A percentile compares a stretch with the other conserved stretches of the same genome.
phyloP scores from a whole-genome alignment of 805 yeast species.

The Candida bentonensis region DNA sequence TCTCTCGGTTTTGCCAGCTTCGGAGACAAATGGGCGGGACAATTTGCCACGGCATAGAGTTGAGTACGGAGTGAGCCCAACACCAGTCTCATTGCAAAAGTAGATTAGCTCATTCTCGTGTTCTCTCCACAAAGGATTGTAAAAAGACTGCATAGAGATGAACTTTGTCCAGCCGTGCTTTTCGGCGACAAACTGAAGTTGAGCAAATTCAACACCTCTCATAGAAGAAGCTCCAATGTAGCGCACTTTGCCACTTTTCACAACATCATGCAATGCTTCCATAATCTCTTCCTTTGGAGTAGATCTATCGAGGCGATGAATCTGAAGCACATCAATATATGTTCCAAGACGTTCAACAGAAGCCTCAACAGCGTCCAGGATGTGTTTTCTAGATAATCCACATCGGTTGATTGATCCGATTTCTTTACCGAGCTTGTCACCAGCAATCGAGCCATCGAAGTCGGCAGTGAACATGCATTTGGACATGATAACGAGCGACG shows the following conservation, averaged over 20 bases:
- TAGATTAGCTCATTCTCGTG: conserved; percentile 53
- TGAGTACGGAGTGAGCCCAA: conserved; percentile 49
- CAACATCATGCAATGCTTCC: conserved; percentile 41
- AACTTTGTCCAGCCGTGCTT: conserved; percentile 43
- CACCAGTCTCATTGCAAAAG: conserved; percentile 36
- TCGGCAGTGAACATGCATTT: conserved; percentile 28
- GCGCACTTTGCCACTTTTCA: conserved; percentile 31
- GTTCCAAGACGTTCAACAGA: conserved; percentile 33
- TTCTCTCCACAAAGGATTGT: conserved; percentile 45
- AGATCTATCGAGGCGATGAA: conserved; percentile 37
- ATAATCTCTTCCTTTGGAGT: conserved; percentile 40
- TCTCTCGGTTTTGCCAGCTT: not conserved
- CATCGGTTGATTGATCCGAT: conserved; percentile 19
- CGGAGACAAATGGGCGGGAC: conserved; percentile 31
- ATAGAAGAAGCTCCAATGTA: conserved; percentile 54
- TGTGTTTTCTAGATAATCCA: conserved; percentile 34
- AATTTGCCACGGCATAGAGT: conserved; percentile 43
- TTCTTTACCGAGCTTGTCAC: conserved; percentile 5
- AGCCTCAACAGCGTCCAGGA: conserved; percentile 30
- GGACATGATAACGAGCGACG: conserved; percentile 38
- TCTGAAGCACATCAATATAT: conserved; percentile 39
- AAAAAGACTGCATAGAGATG: conserved; percentile 43
- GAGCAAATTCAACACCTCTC: conserved; percentile 39
- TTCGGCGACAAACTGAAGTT: conserved; percentile 42
- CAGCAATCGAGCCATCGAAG: conserved; percentile 4